These are phyloP conservation scores for Conoideocrella luteorostrata DNA, from an alignment of 2,329 filamentous ascomycete species.

Conservation along the genomic window DNA sequence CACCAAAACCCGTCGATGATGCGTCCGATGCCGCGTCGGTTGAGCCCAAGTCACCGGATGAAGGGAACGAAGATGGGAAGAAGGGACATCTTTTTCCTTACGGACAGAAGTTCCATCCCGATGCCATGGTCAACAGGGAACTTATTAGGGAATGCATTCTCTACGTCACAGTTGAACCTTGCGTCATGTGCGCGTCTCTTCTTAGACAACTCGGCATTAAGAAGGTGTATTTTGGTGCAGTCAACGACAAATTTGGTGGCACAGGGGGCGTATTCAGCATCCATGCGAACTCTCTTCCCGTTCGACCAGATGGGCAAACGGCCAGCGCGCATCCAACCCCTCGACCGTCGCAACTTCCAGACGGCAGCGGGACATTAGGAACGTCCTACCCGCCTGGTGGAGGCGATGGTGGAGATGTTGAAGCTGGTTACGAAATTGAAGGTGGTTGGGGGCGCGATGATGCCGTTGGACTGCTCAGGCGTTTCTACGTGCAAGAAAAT, in stretches of 20 bases:
- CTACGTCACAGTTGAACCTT: slow-evolving; percentile 97
- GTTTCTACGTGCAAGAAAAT: slow-evolving; percentile 98
- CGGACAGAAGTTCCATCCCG: slow-evolving; percentile 51
- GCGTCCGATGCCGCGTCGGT: slow-evolving; percentile 18
- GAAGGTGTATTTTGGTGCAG: slow-evolving; percentile 88
- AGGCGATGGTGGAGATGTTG: slow-evolving; percentile 62
- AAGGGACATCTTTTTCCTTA: slow-evolving; percentile 55
- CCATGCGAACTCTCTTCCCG: slow-evolving; percentile 55
- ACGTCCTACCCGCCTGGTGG: slow-evolving; percentile 30
- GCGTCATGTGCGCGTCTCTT: slow-evolving; percentile 96
- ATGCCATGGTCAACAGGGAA: slow-evolving; percentile 53
- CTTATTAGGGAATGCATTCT: slow-evolving; percentile 68
- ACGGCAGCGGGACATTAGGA: slow-evolving; percentile 29
- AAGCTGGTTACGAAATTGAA: slow-evolving; percentile 73
- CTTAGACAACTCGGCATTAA: slow-evolving; percentile 82
- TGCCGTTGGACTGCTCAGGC: slow-evolving; percentile 82
- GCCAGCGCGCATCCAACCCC: slow-evolving; percentile 34
- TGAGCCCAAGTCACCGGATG: slow-evolving; percentile 24
- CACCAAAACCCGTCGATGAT: slow-evolving; percentile 11
- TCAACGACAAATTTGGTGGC: slow-evolving; percentile 95
- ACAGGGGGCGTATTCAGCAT: slow-evolving; percentile 89
- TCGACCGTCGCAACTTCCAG: slow-evolving; percentile 28
- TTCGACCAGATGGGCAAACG: slow-evolving; percentile 28
- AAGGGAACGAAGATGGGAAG: slow-evolving; percentile 46
- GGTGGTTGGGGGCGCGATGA: slow-evolving; percentile 87